Evolutionary conservation across 371 early-diverging fungal species (phyloP).

Genomic region (Chytridium lagenaria): DNA sequence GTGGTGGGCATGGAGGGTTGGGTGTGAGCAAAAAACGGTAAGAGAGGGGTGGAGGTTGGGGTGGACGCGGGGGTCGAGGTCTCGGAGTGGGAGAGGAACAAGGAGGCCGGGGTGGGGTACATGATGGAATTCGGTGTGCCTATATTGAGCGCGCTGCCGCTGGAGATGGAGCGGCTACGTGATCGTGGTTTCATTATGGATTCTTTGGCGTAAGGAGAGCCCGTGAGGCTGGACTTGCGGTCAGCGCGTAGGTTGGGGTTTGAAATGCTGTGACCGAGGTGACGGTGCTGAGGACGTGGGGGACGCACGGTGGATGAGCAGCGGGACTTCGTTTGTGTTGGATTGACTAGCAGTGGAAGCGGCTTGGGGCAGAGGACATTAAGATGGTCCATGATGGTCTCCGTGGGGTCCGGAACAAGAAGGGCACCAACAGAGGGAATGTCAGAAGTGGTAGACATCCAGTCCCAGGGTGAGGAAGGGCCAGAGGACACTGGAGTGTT

Average conservation of each 20-base stretch:
- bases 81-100: neutral
- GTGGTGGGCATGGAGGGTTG: neutral
- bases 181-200: neutral
- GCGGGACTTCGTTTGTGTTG: no score
- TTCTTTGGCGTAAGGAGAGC: no score
- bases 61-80: neutral
- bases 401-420: neutral
- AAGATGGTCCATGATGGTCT: neutral
- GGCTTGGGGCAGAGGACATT: neutral
- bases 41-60: neutral
- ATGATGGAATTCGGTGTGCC: no score
- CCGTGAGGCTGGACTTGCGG: neutral
- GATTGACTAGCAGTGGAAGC: no score
- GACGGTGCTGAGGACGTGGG: neutral
- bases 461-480: neutral
- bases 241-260: neutral
- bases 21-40: neutral
- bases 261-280: constrained; percentile 9
- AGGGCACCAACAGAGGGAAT: neutral
- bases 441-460: neutral
- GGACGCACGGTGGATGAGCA: neutral
- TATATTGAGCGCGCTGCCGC: no score
- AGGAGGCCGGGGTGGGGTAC: neutral
- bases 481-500: neutral
- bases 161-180: constrained; percentile 1